A percentile compares a stretch with the other conserved stretches of the same genome.
Evolutionary conservation across 306 rosid species (phyloP).

Genomic region (Malus orientalis): DNA sequence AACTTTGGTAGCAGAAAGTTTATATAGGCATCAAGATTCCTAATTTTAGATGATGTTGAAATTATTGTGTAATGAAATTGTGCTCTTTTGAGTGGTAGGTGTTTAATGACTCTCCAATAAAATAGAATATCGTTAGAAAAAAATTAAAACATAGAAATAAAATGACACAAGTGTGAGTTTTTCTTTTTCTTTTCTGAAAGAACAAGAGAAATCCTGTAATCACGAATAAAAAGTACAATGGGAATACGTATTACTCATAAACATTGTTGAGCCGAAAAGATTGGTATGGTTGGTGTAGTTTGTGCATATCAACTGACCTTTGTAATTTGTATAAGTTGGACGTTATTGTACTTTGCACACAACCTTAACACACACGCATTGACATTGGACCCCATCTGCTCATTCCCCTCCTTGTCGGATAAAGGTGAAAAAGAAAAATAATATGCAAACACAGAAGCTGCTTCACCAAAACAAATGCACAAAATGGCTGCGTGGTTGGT

Average conservation of each 20-base stretch:
- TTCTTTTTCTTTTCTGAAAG: too few relatives aligned
- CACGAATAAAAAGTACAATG: background rate
- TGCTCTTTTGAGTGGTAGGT: background rate
- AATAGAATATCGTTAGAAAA: too few relatives aligned
- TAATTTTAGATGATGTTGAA: background rate
- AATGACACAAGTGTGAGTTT: too few relatives aligned
- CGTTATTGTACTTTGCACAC: background rate
- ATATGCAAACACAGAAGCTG: background rate
- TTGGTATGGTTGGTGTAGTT: background rate
- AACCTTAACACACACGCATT: slow-evolving; percentile 26
- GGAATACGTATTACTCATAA: background rate
- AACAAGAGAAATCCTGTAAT: too few relatives aligned
- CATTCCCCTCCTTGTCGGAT: slow-evolving; percentile 8
- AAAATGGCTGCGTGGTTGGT: slow-evolving; percentile 13
- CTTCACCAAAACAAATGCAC: background rate
- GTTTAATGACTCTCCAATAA: too few relatives aligned
- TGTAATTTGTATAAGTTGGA: background rate
- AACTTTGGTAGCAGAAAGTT: background rate
- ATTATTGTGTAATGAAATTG: background rate
- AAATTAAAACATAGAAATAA: too few relatives aligned
- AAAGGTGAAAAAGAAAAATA: background rate
- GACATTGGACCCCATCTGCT: slow-evolving; percentile 5
- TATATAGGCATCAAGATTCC: background rate
- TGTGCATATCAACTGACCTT: background rate
- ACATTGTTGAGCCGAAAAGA: background rate